Base-by-base conservation (phyloP, 495 filamentous ascomycete genomes). In the Penicillium alfredii region DNA sequence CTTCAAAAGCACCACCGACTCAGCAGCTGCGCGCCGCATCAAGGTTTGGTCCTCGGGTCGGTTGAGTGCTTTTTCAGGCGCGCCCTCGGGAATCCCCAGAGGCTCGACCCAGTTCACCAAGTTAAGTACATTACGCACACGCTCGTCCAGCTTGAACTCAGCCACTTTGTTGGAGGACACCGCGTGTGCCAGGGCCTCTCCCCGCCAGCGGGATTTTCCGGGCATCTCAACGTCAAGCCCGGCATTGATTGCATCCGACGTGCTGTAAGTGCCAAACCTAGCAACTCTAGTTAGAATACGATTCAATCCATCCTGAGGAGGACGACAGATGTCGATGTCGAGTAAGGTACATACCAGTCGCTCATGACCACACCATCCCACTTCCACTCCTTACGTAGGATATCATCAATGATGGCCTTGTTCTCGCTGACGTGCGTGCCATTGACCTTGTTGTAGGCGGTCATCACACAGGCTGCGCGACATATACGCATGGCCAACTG, bases 211-310 rank as follows among this genome's bases (percentile, higher is more conserved):
- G 1, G 82, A 68, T 21, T 78, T 75, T 5, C 82, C 81, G 3
- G 82, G 81, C 82, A 86, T 86, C 52, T 87, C 82, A 8, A 88
- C 58, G 50, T 86, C 81, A 4, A 85, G 64, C 6, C 83, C 83
- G 23, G 83, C 83, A 30, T 77, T 73, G 14, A 78, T 68, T 5
- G 81, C 73, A n/a, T 76, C 77, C 1, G 73, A 72, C 7, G 78
- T 83, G 35, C 72, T 78, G 49, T 86, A 83, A 1, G 77, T 79
- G 23, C 82, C 82, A 48, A 77, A 71, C 61, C 59, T 67, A 25
- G 5, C 8, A 18, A 16, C 12, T 6, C 19, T 17, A n/a, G 35
- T 26, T 10, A 17, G 45, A 67, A n/a, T n/a, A n/a, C n/a, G n/a
- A n/a, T n/a, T n/a, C n/a, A n/a, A n/a, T n/a, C n/a, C n/a, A n/a